A percentile compares a stretch with the other conserved stretches of the same genome.
These are phyloP conservation scores for Hypoxylon lienhwacheense DNA, from an alignment of 495 filamentous ascomycete genomes.

Conservation along the genomic window DNA sequence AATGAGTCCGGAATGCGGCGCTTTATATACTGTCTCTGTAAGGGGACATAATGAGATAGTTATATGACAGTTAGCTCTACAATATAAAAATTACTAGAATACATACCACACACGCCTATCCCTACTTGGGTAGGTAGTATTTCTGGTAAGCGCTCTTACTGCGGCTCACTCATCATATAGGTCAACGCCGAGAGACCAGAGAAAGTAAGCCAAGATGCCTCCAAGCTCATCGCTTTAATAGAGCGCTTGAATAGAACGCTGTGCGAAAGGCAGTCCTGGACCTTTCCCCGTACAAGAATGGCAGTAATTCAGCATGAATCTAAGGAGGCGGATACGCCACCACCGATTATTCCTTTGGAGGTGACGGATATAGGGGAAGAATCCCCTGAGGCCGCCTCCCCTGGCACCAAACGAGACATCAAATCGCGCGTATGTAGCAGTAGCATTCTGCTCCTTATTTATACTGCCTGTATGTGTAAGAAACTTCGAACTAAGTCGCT, in stretches of 20 bases:
- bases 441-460: neutral
- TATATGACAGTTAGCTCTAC: too few species aligned
- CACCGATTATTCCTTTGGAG: neutral
- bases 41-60: too few species aligned
- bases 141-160: too few species aligned
- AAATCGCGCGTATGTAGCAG: slow-evolving; percentile 36
- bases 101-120: too few species aligned
- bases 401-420: slow-evolving; percentile 27
- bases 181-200: too few species aligned
- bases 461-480: neutral
- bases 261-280: neutral
- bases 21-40: too few species aligned
- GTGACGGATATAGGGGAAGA: neutral
- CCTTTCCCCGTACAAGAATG: neutral
- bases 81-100: too few species aligned
- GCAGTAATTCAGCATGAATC: slow-evolving; percentile 2
- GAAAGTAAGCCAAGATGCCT: too few species aligned
- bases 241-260: too few species aligned
- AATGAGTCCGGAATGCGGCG: too few species aligned
- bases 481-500: neutral
- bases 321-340: slow-evolving; percentile 4
- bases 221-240: neutral
- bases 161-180: too few species aligned
- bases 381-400: slow-evolving; percentile 2
- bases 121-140: neutral